Percentiles rank a stretch among this genome's conserved stretches.
These are phyloP conservation scores for Barnettozyma populi DNA, from an alignment of 805 yeast genomes.

Conservation along the genomic window DNA sequence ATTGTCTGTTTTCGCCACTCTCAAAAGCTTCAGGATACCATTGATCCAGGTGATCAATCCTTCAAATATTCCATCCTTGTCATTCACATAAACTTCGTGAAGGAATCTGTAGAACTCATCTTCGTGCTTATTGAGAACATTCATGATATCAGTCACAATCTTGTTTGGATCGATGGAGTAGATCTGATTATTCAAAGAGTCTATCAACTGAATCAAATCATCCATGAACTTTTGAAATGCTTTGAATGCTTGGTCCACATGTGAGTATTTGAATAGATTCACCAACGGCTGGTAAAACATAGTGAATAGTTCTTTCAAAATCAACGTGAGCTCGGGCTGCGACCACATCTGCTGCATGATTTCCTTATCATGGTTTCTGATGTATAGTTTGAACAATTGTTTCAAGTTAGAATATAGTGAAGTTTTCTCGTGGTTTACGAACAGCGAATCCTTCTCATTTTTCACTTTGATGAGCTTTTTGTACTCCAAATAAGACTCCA, in stretches of 20 bases:
- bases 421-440: conserved; percentile 20
- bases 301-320: conserved; percentile 67
- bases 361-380: conserved; percentile 72
- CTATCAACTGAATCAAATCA: background rate
- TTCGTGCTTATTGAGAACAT: conserved; percentile 66
- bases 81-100: conserved; percentile 78
- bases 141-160: conserved; percentile 61
- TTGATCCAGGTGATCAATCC: conserved; percentile 73
- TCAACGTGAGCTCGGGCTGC: conserved; percentile 73
- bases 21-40: conserved; percentile 54
- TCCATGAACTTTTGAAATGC: conserved; percentile 50
- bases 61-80: conserved; percentile 64
- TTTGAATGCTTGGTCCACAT: conserved; percentile 7
- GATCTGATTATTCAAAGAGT: conserved; percentile 26
- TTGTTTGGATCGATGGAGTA: conserved; percentile 60
- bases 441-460: conserved; percentile 13
- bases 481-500: conserved; percentile 24
- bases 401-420: conserved; percentile 46
- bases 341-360: conserved; percentile 74
- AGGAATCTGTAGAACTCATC: conserved; percentile 67
- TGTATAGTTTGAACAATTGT: conserved; percentile 55
- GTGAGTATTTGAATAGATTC: conserved; percentile 19
- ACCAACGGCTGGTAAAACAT: conserved; percentile 70
- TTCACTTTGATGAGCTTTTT: conserved; percentile 23
- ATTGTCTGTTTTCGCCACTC: conserved; percentile 44